phyloP scores from a whole-genome alignment of 352 stramenopile species.

The Phytopythium chamaehyphon region DNA sequence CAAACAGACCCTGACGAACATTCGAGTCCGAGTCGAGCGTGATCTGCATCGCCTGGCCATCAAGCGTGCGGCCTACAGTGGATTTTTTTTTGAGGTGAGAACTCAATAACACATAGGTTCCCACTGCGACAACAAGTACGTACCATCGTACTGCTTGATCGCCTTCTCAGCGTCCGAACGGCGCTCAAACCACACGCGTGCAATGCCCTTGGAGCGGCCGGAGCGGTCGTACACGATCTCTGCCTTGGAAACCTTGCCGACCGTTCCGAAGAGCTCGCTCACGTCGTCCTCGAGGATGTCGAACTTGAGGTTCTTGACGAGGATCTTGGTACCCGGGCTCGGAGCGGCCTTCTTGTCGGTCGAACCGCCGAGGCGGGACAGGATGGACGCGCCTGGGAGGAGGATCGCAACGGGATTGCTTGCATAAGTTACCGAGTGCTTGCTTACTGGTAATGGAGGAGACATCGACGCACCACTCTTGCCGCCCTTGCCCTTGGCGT shows the following conservation, averaged over 20 bases:
- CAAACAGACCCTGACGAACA: slow-evolving; percentile 73
- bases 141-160: slow-evolving; percentile 83
- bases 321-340: slow-evolving; percentile 57
- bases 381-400: slow-evolving; percentile 40
- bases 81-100: background rate
- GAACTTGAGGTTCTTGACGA: slow-evolving; percentile 84
- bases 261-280: slow-evolving; percentile 72
- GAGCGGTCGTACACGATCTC: slow-evolving; percentile 84
- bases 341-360: slow-evolving; percentile 26
- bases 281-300: slow-evolving; percentile 83
- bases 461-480: slow-evolving; percentile 43
- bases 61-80: slow-evolving; percentile 55
- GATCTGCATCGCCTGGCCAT: slow-evolving; percentile 76
- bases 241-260: slow-evolving; percentile 70
- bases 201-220: slow-evolving; percentile 75
- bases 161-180: slow-evolving; percentile 69
- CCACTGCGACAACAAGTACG: background rate
- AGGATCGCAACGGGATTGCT: background rate
- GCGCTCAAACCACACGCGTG: slow-evolving; percentile 71
- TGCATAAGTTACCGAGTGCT: background rate
- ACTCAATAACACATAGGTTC: background rate
- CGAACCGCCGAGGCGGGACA: slow-evolving; percentile 62
- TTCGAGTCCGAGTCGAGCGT: slow-evolving; percentile 63
- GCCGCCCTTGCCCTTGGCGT: slow-evolving; percentile 38
- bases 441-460: background rate